These are phyloP conservation scores for Pyrrhoderma noxium DNA, from an alignment of 1,284 basidiomycete species.

Conservation along the genomic window DNA sequence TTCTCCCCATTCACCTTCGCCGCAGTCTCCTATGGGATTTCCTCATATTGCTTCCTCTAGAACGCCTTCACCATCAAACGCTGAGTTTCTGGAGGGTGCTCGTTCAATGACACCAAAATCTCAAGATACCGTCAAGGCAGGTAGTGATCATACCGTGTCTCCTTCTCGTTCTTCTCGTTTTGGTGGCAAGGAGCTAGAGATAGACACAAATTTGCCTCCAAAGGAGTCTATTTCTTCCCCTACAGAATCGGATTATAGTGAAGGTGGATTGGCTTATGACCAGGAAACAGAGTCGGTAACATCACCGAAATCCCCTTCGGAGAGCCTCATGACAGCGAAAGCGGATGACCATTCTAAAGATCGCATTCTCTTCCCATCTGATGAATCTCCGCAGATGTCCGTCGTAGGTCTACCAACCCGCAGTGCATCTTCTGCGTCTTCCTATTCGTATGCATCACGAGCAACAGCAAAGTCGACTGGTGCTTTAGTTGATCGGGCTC, in stretches of 20 bases:
- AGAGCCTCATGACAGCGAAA: conserved; percentile 10
- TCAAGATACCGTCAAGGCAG: conserved; percentile 11
- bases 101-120: conserved; percentile 13
- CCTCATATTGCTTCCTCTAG: conserved; percentile 22
- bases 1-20: conserved; percentile 31
- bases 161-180: conserved; percentile 4
- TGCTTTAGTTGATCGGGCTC: conserved; percentile 35
- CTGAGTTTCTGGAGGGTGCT: conserved; percentile 11
- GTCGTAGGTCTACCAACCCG: conserved; percentile 24
- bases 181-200: conserved; percentile 7
- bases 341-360: conserved; percentile 18
- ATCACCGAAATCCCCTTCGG: conserved; percentile 17
- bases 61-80: conserved; percentile 26
- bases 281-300: conserved; percentile 22
- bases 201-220: conserved; percentile 11
- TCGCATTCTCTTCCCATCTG: conserved; percentile 17
- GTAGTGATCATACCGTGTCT: conserved; percentile 3
- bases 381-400: conserved; percentile 19
- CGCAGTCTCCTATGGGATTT: conserved; percentile 21
- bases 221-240: conserved; percentile 21
- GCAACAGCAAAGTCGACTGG: conserved; percentile 23
- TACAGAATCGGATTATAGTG: conserved; percentile 24
- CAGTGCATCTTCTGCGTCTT: conserved; percentile 27
- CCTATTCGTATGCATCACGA: conserved; percentile 17
- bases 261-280: conserved; percentile 21